phyloP scores from a whole-genome alignment of 2,329 filamentous ascomycete genomes.

The Capronia epimyces region DNA sequence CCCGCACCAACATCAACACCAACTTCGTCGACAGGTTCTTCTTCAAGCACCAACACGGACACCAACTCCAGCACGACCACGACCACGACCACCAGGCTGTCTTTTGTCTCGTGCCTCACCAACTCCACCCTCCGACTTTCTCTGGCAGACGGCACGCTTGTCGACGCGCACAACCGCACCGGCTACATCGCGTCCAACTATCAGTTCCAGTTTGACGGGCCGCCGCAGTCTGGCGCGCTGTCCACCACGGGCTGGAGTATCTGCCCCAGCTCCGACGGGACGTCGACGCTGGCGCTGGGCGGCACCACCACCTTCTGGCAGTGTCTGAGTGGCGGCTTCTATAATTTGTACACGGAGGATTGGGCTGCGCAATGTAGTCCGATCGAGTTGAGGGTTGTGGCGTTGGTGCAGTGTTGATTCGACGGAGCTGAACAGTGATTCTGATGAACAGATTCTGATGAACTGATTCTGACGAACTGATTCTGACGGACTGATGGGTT shows the following conservation, averaged over 20 bases:
- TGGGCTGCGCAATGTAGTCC: slow-evolving; percentile 50
- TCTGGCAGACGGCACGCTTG: slow-evolving; percentile 61
- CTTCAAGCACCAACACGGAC: neutral
- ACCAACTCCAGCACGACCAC: neutral
- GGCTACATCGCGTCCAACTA: slow-evolving; percentile 76
- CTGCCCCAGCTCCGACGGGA: slow-evolving; percentile 42
- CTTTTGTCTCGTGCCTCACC: slow-evolving; percentile 20
- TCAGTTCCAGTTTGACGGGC: slow-evolving; percentile 72
- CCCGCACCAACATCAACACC: neutral
- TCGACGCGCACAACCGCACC: slow-evolving; percentile 60
- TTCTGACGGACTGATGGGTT: too few relatives aligned
- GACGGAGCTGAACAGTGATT: neutral
- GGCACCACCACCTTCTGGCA: slow-evolving; percentile 64
- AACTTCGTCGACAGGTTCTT: neutral
- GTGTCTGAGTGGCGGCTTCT: slow-evolving; percentile 69
- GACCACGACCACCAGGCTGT: neutral
- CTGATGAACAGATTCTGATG: neutral
- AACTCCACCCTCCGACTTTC: slow-evolving; percentile 41
- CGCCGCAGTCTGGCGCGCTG: slow-evolving; percentile 65
- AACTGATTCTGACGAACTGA: too few relatives aligned
- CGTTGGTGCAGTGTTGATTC: slow-evolving; percentile 15
- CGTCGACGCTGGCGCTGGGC: slow-evolving; percentile 66
- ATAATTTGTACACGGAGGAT: slow-evolving; percentile 71
- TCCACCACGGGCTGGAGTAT: slow-evolving; percentile 69
- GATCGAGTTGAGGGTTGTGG: slow-evolving; percentile 15